phyloP scores from a whole-genome alignment of 1,284 basidiomycete species.

The Leccinum angustisporum region DNA sequence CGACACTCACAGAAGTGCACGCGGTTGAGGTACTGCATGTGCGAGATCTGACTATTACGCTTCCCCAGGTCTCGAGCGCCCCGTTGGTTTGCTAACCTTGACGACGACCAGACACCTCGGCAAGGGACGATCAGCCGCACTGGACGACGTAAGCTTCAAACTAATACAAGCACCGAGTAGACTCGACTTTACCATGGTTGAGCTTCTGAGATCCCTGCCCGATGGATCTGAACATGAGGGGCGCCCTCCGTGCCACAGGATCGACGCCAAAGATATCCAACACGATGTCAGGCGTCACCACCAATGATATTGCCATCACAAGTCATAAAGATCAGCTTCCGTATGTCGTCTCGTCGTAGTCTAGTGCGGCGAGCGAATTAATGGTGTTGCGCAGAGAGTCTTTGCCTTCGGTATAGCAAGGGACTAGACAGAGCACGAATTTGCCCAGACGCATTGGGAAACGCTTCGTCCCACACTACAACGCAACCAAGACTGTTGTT shows the following conservation, averaged over 20 bases:
- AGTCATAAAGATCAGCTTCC: slow-evolving; percentile 94
- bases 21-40: slow-evolving; percentile 75
- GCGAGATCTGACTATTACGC: slow-evolving; percentile 93
- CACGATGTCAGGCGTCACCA: slow-evolving; percentile 89
- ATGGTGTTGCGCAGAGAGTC: slow-evolving; percentile 78
- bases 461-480: slow-evolving; percentile 58
- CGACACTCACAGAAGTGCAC: not conserved
- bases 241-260: slow-evolving; percentile 80
- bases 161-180: too few relatives aligned
- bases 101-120: slow-evolving; percentile 84
- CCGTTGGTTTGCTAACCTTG: slow-evolving; percentile 96
- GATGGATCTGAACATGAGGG: slow-evolving; percentile 90
- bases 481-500: too few relatives aligned
- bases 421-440: slow-evolving; percentile 86
- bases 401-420: slow-evolving; percentile 62
- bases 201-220: slow-evolving; percentile 93
- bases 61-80: slow-evolving; percentile 95
- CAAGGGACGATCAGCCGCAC: not conserved
- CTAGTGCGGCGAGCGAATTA: slow-evolving; percentile 88
- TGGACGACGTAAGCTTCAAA: too few relatives aligned
- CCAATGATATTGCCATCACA: slow-evolving; percentile 99
- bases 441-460: slow-evolving; percentile 95
- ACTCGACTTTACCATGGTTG: slow-evolving; percentile 69
- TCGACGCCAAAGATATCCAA: slow-evolving; percentile 95
- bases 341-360: slow-evolving; percentile 90